Percentiles rank a stretch among this genome's conserved stretches.
phyloP scores from a whole-genome alignment of 345 rosid species.

The Brassica napus region DNA sequence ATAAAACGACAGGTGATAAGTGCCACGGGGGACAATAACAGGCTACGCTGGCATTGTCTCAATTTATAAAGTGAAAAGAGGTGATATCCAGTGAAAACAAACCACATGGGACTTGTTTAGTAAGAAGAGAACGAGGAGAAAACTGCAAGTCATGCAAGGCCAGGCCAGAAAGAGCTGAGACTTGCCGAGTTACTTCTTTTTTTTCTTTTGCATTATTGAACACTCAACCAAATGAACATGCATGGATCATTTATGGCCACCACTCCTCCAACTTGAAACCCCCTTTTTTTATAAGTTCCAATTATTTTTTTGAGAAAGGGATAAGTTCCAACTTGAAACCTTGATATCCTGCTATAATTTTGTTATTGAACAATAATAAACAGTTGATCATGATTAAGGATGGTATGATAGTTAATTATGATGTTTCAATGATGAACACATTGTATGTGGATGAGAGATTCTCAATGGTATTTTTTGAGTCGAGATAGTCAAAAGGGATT shows the following conservation, averaged over 20 bases:
- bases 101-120: constrained; percentile 13
- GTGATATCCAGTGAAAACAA: constrained; percentile 22
- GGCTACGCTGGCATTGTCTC: constrained; percentile 18
- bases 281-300: too few species aligned
- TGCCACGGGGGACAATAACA: constrained; percentile 25
- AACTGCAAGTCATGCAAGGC: constrained; percentile 32
- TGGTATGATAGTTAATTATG: not conserved
- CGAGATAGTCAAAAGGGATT: not conserved
- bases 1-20: constrained; percentile 37
- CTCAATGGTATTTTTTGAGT: not conserved
- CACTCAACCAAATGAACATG: constrained; percentile 21
- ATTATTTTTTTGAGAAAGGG: too few species aligned
- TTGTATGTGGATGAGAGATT: not conserved
- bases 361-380: not conserved
- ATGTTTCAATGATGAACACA: not conserved
- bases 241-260: constrained; percentile 27
- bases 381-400: not conserved
- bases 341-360: not conserved
- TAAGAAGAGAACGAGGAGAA: constrained; percentile 36
- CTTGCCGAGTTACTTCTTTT: constrained; percentile 14
- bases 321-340: constrained; percentile 7
- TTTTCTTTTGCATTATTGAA: constrained; percentile 31
- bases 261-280: constrained; percentile 28
- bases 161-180: constrained; percentile 37
- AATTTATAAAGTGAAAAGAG: constrained; percentile 3